Base-by-base conservation (phyloP, 148 eudicot species). In the Cornus controversa region DNA sequence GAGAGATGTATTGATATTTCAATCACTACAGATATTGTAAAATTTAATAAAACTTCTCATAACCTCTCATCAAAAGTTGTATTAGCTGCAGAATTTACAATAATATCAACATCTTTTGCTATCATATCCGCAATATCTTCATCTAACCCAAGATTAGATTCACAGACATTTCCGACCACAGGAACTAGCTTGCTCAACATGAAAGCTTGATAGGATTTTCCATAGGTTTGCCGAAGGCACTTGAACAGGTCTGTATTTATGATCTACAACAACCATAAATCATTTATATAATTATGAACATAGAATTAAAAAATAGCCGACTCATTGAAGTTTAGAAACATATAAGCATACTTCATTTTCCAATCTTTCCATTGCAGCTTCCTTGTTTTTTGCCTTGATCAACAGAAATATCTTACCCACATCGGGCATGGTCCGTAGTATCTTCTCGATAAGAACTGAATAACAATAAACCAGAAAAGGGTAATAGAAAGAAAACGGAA, bases 51-150 rank as follows among this genome's bases (percentile, higher is more conserved):
- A 27, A 78, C 22, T 8, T 16, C 10, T 3, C 36, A 64, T 75
- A 71, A 94, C 99, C 98, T 96, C 83, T 96, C 99, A 80, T 96
- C 98, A 63, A 96, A 96, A 81, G 91, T 91, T 67, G 99, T 96
- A 84, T 90, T 96, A 53, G 99, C 99, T 74, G 99, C 99, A 58
- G 99, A 96, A 80, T 96, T 96, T 69, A 96, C 90, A 71, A 96
- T 86, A 26, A 96, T 70, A 73, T 96, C 97, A 14, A 96, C 98
- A 62, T 96, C 92, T 78, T 86, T 84, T 18, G 80, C 77, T 57
- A 96, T 88, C 82, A 73, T 80, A 67, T 79, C 79, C 8, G 83
- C 78, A 28, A 72, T 75, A 53, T 84, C 82, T 67, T 88, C 87
- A 40, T 91, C 92, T 69, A 93, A 53, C 25, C 98, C 99, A 31